phyloP scores from a whole-genome alignment of 805 yeast genomes.

The Candida tallmaniae region DNA sequence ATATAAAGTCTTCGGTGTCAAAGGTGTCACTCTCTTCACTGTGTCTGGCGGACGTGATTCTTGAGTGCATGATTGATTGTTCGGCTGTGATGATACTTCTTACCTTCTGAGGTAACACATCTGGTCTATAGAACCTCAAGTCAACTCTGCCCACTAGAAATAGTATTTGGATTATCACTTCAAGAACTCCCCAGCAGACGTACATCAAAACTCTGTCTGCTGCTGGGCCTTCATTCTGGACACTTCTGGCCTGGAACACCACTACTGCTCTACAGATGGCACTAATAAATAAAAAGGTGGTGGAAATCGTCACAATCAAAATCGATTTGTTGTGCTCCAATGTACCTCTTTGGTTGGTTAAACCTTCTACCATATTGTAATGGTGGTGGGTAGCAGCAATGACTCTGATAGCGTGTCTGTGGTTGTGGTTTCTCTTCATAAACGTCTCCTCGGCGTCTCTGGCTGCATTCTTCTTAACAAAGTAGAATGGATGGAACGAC shows the following conservation, averaged over 20 bases:
- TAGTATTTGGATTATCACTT: constrained; percentile 48
- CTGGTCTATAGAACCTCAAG: constrained; percentile 76
- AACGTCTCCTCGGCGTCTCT: constrained; percentile 42
- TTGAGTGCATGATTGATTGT: constrained; percentile 18
- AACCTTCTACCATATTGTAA: constrained; percentile 24
- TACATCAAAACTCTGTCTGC: constrained; percentile 56
- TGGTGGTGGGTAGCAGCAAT: constrained; percentile 54
- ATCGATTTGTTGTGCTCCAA: constrained; percentile 51
- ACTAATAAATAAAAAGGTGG: constrained; percentile 46
- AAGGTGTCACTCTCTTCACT: too few species aligned
- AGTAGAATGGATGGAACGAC: constrained; percentile 56
- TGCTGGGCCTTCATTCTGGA: constrained; percentile 17
- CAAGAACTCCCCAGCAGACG: constrained; percentile 62
- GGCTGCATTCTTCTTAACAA: constrained; percentile 49
- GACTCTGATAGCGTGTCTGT: constrained; percentile 49
- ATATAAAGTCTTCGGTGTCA: constrained; percentile 1
- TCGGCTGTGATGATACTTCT: constrained; percentile 37
- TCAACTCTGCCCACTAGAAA: constrained; percentile 63
- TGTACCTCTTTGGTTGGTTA: constrained; percentile 35
- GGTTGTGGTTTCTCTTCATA: constrained; percentile 43
- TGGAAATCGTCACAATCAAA: constrained; percentile 39
- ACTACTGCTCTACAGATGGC: constrained; percentile 49
- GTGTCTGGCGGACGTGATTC: constrained; percentile 6
- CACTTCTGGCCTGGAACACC: constrained; percentile 27
- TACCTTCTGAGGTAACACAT: constrained; percentile 38